Base-by-base conservation (phyloP, 345 rosid genomes). In the Psidium guajava region DNA sequence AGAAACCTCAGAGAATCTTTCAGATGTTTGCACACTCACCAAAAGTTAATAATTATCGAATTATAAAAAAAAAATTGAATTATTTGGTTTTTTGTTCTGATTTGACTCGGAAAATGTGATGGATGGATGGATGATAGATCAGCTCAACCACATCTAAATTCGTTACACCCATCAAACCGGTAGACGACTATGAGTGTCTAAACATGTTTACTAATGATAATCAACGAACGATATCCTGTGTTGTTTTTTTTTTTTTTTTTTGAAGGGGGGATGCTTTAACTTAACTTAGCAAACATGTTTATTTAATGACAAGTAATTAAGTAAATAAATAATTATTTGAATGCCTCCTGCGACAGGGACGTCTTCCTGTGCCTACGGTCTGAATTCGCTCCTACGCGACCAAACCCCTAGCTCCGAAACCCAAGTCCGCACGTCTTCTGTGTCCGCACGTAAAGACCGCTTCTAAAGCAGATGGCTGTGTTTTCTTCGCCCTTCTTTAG, bases 81-180 rank as follows among this genome's bases (percentile, higher is more conserved):
- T 80, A 80, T 80, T 14, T 77, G 6, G 7, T 6, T 21, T 21
- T 84, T 3, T 44, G 52, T 54, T 28, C 18, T 32, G 54, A 24
- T 54, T 80, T 56, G 57, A 85, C 57, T 12, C 51, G 40, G 81
- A 59, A 82, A 85, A 49, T 32, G 58, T n/a, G 52, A 54, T 36
- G 54, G 84, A 81, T 36, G 57, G 82, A 50, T 87, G 36, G 84
- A 85, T 81, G 84, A 85, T 89, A 82, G 93, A 87, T 92, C 93
- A 85, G 95, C 86, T 93, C 88, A 93, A 90, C 95, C 82, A 87
- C 91, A 90, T 53, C 74, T 5, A 51, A 85, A 90, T 92, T 91
- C 84, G 91, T 92, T 92, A n/a, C 92, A 91, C 90, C 95, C 85
- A 89, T 92, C 89, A n/a, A 82, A 89, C 85, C 91, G 13, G 47